Evolutionary conservation across 352 stramenopile genomes (phyloP), one percentile per base, ranked within the genome.

Genomic region (Globisporangium paddicum): DNA sequence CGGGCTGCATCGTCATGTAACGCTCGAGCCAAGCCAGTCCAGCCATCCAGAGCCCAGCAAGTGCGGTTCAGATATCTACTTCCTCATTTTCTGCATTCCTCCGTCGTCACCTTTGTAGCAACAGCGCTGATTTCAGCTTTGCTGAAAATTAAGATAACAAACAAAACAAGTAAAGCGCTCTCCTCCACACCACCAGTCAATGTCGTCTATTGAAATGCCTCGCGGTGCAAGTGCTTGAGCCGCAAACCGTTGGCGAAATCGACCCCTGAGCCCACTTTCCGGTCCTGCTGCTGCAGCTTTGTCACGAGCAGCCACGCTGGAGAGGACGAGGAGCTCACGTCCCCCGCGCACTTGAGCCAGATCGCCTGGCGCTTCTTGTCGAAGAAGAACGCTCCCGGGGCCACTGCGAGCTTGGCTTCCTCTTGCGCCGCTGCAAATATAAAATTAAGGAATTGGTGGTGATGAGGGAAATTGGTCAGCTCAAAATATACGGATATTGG

Each of bases 161-260:
- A n/a, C 32, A 32, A 32, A 44, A 44, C 16, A 55, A 55, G 23
- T 14, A 30, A 46, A 42, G 38, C 44, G 13, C 35, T 56, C 23
- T 55, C 1, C 23, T 51, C 45, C 18, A 38, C 46, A 25, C 25
- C 8, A 37, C 42, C 30, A 16, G 18, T 14, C 6, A 18, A 5
- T 38, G 19, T 26, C 26, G 13, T 48, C 47, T 42, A 44, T 28
- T 77, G 63, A 28, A 91, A 91, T 10, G 57, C 60, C 55, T 83
- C 66, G 11, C 66, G 63, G 25, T 87, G 72, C 42, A 71, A 62
- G 45, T 82, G 80, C 56, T 92, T 88, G 38, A 95, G 69, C 1
- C 81, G 82, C 46, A 87, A 77, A 16, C 82, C 81, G 54, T 95
- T 95, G 61, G 82, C 86, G 52, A 95, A 95, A 49, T 95, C 85